phyloP scores from a whole-genome alignment of 257 asterid genomes.

The Solanum corneliomulleri region DNA sequence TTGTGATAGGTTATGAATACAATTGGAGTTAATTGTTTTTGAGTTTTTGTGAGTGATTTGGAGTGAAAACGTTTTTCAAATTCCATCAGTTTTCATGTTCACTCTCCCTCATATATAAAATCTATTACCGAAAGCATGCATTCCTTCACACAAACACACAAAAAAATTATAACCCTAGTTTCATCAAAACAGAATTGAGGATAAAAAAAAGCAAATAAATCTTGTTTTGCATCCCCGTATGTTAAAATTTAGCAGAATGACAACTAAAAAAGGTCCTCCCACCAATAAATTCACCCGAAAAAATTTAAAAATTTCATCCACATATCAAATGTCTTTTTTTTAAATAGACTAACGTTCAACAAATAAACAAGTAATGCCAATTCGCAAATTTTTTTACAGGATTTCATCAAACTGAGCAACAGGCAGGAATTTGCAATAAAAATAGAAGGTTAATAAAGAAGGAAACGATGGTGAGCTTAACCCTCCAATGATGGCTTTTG shows the following conservation, averaged over 20 bases:
- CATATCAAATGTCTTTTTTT: too few species aligned
- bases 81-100: background rate
- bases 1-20: too few species aligned
- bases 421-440: background rate
- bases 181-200: background rate
- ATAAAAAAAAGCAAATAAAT: background rate
- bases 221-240: background rate
- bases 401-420: too few species aligned
- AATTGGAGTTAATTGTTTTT: too few species aligned
- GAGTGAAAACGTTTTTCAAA: too few species aligned
- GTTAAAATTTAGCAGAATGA: background rate
- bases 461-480: background rate
- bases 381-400: too few species aligned
- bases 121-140: background rate
- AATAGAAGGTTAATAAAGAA: background rate
- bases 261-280: background rate
- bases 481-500: background rate
- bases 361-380: too few species aligned
- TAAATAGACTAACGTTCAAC: too few species aligned
- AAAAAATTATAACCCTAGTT: too few species aligned
- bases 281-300: background rate
- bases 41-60: too few species aligned
- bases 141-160: background rate
- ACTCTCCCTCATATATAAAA: too few species aligned
- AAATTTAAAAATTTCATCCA: too few species aligned